These are phyloP conservation scores for Ophiocordyceps unilateralis DNA, from an alignment of 2,329 filamentous ascomycete genomes.

Conservation along the genomic window DNA sequence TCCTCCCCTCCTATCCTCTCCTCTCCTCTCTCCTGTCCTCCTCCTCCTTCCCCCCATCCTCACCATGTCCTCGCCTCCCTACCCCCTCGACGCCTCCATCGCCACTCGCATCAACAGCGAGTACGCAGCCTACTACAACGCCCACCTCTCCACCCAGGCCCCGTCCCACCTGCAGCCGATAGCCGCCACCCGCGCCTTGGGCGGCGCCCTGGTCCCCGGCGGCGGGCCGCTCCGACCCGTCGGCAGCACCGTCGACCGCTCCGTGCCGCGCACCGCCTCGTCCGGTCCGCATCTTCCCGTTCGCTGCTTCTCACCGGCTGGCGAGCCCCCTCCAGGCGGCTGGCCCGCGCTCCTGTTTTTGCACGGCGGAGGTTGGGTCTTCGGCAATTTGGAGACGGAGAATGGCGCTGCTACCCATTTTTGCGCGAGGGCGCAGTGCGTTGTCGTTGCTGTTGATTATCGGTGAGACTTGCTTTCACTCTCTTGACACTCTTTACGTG, in stretches of 20 bases:
- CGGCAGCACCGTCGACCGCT: conserved; percentile 20
- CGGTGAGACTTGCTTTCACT: background rate
- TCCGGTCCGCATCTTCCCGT: conserved; percentile 20
- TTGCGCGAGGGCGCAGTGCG: conserved; percentile 10
- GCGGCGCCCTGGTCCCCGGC: conserved; percentile 25
- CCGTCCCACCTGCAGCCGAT: too few relatives aligned
- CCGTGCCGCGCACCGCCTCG: conserved; percentile 18
- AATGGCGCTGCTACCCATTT: conserved; percentile 29
- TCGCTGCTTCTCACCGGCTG: conserved; percentile 24
- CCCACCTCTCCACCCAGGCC: conserved; percentile 20
- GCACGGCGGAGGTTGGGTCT: conserved; percentile 32
- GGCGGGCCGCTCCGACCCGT: conserved; percentile 24
- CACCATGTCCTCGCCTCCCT: too few relatives aligned
- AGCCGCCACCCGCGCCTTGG: too few relatives aligned
- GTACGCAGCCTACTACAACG: conserved; percentile 26
- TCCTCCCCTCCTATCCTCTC: too few relatives aligned
- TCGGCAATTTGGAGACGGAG: conserved; percentile 31
- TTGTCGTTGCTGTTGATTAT: conserved; percentile 2
- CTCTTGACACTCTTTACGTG: too few relatives aligned
- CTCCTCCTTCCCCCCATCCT: too few relatives aligned
- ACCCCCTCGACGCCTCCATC: conserved; percentile 12
- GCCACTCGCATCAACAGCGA: conserved; percentile 25
- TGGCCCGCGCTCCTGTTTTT: conserved; percentile 32
- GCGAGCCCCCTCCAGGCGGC: conserved; percentile 17
- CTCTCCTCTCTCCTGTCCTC: too few relatives aligned